Base-by-base conservation (phyloP, 768 basidiomycete species). In the Scleroderma citrinum region DNA sequence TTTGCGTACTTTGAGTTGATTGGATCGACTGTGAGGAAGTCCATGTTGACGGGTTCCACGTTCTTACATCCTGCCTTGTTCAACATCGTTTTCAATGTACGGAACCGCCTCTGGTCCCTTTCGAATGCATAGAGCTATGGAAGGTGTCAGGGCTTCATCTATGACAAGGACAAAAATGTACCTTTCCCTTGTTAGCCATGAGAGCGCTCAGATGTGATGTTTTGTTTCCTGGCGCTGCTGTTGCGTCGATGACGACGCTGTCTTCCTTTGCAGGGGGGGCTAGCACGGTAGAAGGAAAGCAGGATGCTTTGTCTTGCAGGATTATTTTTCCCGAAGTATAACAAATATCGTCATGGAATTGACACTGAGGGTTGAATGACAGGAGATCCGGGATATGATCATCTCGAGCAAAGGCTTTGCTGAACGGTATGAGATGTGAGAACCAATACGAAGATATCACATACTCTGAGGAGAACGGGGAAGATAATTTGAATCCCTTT, bases 201-300 rank as follows among this genome's bases (percentile, higher is more conserved):
- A 97, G 70, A 20, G 93, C 91, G 56, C 89, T 87, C 20, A 98
- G 68, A 66, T 95, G 92, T 7, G 92, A 87, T 2, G 96, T 98
- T 70, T 99, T 99, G 70, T 99, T 99, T 1, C 96, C 96, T 0
- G 96, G 96, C 1, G 96, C 96, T 35, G 93, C 87, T 11, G 93
- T 98, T 12, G 92, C 93, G 66, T 98, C 95, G 35, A 97, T 87
- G 26, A 92, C 88, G 41, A 77, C 72, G 47, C 70, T 67, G 36
- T 73, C 64, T 1, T 60, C 52, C 19, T 79, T 72, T 17, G 60
- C 64, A 11, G 84, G 85, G 37, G 90, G 87, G 19, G 82, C 76
- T n/a, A 99, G 80, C 6, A 97, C 78, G 50, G 82, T 71, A 0
- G 95, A 92, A 16, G 96, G 92, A 65, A 99, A 92, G 68, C 96